Base-by-base conservation (phyloP, 495 filamentous ascomycete genomes). In the Penicillium simplicissimum region DNA sequence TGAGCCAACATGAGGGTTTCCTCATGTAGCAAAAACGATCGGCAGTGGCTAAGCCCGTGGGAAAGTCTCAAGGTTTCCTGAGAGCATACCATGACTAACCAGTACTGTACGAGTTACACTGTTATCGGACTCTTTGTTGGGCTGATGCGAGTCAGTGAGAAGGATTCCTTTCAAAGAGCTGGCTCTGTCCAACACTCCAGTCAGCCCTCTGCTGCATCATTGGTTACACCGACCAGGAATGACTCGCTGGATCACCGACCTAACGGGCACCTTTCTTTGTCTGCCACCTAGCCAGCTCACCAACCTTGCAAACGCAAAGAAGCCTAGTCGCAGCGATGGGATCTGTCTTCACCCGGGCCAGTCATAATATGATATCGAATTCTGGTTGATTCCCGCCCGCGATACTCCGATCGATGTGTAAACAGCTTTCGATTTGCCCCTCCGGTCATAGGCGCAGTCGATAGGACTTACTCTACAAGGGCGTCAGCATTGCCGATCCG, bases 161-260 rank as follows among this genome's bases (percentile, higher is more conserved):
- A 17, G 51, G 5, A 9, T 7, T 14, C 0, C 0, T 35, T 19
- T 17, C 15, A 23, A 19, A 53, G 8, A 7, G 8, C 9, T 53
- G 19, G 21, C 14, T 15, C 51, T 53, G 51, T 53, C 51, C 51
- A 37, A 35, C 51, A 53, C 31, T 53, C 51, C 17, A n/a, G 9
- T 13, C 51, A 53, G 28, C 21, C 14, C 34, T 21, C 34, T 11
- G 10, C n/a, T 37, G 33, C 53, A 49, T 36, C 42, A 58, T 58
- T 34, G 42, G 65, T 61, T 64, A 67, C 65, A 61, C 57, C 31
- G 55, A 23, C 55, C 23, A 45, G 51, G 51, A 53, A 21, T 35
- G 31, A 17, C 31, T 53, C 31, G 34, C 15, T 37, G 11, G 45
- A 51, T 36, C 8, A 19, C 31, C 28, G 56, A 58, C 35, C 28